Percentiles rank a stretch among this genome's conserved stretches.
phyloP scores from a whole-genome alignment of 2,329 filamentous ascomycete species.

The Epichloe bromicola region DNA sequence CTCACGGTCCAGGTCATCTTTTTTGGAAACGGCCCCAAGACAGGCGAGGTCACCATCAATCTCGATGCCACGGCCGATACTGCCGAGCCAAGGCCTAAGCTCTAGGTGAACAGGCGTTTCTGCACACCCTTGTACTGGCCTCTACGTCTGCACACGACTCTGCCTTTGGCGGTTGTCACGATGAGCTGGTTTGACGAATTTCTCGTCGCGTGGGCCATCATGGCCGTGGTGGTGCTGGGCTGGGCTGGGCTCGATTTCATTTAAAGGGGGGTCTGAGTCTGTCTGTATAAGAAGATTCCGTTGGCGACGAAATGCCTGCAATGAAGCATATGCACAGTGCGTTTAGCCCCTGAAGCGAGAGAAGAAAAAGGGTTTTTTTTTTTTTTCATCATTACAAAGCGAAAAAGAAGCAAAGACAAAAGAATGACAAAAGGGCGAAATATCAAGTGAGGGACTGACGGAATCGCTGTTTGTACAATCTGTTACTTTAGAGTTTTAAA shows the following conservation, averaged over 20 bases:
- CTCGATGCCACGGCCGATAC: constrained; percentile 62
- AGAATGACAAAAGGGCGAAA: not conserved
- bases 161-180: not conserved
- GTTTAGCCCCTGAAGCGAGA: not conserved
- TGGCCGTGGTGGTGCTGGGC: not conserved
- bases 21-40: constrained; percentile 79
- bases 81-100: constrained; percentile 24
- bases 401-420: not conserved
- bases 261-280: not conserved
- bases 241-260: too few relatives aligned
- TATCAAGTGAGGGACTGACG: not conserved
- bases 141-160: not conserved
- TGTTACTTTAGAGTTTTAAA: not conserved
- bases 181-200: not conserved
- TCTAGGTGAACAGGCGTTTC: constrained; percentile 16
- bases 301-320: not conserved
- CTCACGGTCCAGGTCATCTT: constrained; percentile 97
- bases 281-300: not conserved
- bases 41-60: constrained; percentile 71
- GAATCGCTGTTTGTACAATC: not conserved
- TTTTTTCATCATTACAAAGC: not conserved
- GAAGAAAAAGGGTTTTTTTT: not conserved
- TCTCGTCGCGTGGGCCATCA: not conserved
- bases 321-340: not conserved
- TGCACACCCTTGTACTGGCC: not conserved